phyloP scores from a whole-genome alignment of 1,284 basidiomycete genomes.

The Ustilago tritici region DNA sequence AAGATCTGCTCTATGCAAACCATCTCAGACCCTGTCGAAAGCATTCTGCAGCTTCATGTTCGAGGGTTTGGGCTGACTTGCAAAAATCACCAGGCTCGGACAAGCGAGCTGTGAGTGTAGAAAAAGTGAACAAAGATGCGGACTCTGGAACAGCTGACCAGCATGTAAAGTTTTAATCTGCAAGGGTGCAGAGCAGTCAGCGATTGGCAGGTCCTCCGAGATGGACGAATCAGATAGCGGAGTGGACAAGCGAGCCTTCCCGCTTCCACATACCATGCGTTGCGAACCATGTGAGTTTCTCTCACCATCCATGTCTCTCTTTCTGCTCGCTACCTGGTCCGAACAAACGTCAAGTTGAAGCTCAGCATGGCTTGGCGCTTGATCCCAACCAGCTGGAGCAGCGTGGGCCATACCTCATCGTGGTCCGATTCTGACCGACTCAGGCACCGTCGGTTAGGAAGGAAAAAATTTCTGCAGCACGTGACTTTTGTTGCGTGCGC shows the following conservation, averaged over 20 bases:
- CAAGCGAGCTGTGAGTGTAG: slow-evolving; percentile 3
- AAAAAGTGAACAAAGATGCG: slow-evolving; percentile 3
- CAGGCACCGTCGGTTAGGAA: neutral
- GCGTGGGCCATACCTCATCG: neutral
- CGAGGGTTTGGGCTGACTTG: neutral
- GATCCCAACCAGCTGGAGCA: neutral
- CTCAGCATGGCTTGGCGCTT: slow-evolving; percentile 11
- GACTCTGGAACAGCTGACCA: slow-evolving; percentile 8
- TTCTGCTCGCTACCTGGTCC: slow-evolving; percentile 16
- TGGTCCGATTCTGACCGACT: slow-evolving; percentile 13
- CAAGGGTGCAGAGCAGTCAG: neutral
- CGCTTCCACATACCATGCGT: neutral
- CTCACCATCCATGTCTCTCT: neutral
- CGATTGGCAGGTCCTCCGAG: slow-evolving; percentile 1
- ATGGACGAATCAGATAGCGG: slow-evolving; percentile 1
- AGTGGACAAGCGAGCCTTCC: neutral
- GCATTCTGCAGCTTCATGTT: neutral
- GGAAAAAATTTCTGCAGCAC: too few species aligned
- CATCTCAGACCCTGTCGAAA: neutral
- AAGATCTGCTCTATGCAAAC: slow-evolving; percentile 1
- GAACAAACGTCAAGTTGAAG: neutral
- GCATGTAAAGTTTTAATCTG: slow-evolving; percentile 5
- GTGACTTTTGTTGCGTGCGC: too few species aligned
- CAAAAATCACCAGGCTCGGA: neutral
- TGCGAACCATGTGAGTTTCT: neutral